Conservation (phyloP, 1,284 basidiomycete genomes). For the Anthracocystis walkeri region DNA sequence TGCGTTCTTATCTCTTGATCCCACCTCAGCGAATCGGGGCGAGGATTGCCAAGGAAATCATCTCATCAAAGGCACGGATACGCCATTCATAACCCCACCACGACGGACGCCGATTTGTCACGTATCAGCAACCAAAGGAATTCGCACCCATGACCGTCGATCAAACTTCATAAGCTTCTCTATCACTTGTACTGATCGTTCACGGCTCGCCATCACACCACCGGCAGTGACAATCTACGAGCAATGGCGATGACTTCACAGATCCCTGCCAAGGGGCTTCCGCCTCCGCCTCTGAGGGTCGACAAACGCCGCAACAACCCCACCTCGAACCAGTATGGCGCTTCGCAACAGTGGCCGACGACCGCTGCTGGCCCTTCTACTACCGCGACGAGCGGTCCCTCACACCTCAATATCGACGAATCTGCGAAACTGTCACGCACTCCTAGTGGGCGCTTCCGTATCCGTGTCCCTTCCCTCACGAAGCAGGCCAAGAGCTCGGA, state of each 20-base stretch:
- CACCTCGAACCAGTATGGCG: neutral
- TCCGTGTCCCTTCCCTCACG: conserved; percentile 24
- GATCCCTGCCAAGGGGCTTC: conserved; percentile 23
- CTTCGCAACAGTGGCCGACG: conserved; percentile 3
- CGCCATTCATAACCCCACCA: neutral
- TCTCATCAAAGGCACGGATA: neutral
- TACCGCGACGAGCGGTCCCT: conserved; percentile 4
- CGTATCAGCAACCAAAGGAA: neutral
- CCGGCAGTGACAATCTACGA: too few relatives aligned
- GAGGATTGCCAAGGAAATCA: neutral
- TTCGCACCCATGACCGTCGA: neutral
- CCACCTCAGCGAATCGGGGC: neutral
- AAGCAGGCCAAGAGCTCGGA: conserved; percentile 11
- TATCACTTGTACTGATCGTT: too few relatives aligned
- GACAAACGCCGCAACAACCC: conserved; percentile 13
- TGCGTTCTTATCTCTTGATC: neutral
- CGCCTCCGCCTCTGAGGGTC: conserved; percentile 33
- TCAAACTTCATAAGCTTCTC: neutral
- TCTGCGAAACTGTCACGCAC: conserved; percentile 7
- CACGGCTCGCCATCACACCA: neutral
- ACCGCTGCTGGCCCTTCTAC: neutral
- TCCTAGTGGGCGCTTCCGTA: conserved; percentile 35
- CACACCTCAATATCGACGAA: conserved; percentile 1
- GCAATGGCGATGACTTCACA: conserved; percentile 15
- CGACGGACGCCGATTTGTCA: too few relatives aligned